Base-by-base conservation (phyloP, 345 rosid species). In the Corchorus olitorius region DNA sequence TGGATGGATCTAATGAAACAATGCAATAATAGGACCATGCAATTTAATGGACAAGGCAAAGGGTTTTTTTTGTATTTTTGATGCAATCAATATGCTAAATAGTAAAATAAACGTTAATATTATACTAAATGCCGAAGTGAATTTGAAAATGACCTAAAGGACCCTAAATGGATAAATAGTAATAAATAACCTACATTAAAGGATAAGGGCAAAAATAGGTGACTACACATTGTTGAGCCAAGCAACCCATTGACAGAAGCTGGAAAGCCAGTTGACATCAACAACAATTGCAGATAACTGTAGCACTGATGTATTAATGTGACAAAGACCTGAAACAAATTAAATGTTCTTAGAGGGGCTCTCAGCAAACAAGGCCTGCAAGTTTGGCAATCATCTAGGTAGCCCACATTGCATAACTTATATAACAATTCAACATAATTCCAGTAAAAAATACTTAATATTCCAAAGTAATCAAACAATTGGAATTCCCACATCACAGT, bases 321-420 rank as follows among this genome's bases (percentile, higher is more conserved):
- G n/a, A 41, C 12, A 41, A 73, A 59, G 66, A 62, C 17, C 58
- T 27, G 67, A 41, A 20, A 20, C 13, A 70, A 70, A 16, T 52
- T 34, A 53, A n/a, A 53, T 35, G 9, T 13, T 16, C 37, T 56
- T 73, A 56, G 19, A 55, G 0, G 0, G 35, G 20, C 43, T 19
- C 35, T 20, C 8, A n/a, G 14, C 22, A 56, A 73, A 59, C 67
- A 73, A 20, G 46, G 37, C 22, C 46, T 33, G n/a, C 37, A 73
- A 72, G 49, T 56, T 73, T 39, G 5, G 37, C 9, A 78, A 59
- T 53, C 8, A 9, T 19, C 37, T 17, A 59, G 33, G 48, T 35
- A 72, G 35, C 60, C 37, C 66, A 52, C 67, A 69, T 65, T 58
- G 73, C 50, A 56, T 16, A 22, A 35, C 56, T 56, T 15, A 52